phyloP scores from a whole-genome alignment of 352 stramenopile genomes.

The Phytophthora cactorum region DNA sequence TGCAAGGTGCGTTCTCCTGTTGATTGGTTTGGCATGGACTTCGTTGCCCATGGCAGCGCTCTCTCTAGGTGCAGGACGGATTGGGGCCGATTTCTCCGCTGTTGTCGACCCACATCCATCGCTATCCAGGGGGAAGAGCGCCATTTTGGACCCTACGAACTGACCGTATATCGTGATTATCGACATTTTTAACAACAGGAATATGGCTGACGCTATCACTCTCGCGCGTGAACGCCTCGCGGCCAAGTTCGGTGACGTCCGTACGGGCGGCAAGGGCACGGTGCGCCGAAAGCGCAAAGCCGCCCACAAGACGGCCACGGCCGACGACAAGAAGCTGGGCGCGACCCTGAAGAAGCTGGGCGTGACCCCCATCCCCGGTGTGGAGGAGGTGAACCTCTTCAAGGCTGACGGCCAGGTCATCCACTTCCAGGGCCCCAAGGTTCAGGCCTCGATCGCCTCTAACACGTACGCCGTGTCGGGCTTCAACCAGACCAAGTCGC shows the following conservation, averaged over 20 bases:
- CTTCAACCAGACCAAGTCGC: conserved; percentile 94
- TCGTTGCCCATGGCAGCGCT: not conserved
- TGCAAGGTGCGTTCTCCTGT: conserved; percentile 34
- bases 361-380: conserved; percentile 97
- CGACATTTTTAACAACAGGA: conserved; percentile 17
- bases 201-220: conserved; percentile 91
- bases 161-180: not conserved
- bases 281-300: conserved; percentile 97
- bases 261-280: conserved; percentile 96
- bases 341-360: conserved; percentile 98
- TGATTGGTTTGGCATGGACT: not conserved
- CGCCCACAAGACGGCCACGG: conserved; percentile 91
- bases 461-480: conserved; percentile 99
- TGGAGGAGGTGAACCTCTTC: conserved; percentile 99
- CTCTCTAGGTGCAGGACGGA: conserved; percentile 9
- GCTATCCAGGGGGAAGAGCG: not conserved
- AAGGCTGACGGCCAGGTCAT: conserved; percentile 99
- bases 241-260: conserved; percentile 89
- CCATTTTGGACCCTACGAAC: not conserved
- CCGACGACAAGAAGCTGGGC: conserved; percentile 98
- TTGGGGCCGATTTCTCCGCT: not conserved
- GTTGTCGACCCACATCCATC: too few relatives aligned
- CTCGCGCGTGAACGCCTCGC: conserved; percentile 86
- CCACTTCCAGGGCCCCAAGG: conserved; percentile 98
- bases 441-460: conserved; percentile 96